Evolutionary conservation across 495 filamentous ascomycete species (phyloP).

Genomic region (Aeminium ludgeri): DNA sequence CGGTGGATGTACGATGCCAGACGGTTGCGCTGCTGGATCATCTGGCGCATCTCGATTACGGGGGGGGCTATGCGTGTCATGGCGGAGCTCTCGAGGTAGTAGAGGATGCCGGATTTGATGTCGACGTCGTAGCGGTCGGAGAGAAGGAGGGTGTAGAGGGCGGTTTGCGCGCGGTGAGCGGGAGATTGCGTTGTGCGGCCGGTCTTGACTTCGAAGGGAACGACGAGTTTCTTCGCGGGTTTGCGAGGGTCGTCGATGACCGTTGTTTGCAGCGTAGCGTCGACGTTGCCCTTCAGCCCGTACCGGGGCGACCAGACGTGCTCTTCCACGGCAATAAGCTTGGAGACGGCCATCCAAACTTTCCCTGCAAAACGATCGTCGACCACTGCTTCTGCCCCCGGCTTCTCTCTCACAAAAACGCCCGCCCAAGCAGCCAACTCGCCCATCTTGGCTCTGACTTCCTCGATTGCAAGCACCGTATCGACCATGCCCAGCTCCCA

Average conservation of each 20-base stretch:
- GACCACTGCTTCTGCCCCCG: constrained; percentile 51
- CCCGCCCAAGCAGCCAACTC: constrained; percentile 70
- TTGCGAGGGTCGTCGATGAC: constrained; percentile 47
- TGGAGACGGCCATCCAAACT: constrained; percentile 70
- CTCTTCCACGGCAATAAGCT: constrained; percentile 90
- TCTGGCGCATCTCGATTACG: constrained; percentile 71
- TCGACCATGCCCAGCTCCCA: constrained; percentile 55
- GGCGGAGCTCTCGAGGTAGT: constrained; percentile 82
- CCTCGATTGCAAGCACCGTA: constrained; percentile 52
- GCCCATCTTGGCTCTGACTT: constrained; percentile 61
- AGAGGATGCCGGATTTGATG: constrained; percentile 72
- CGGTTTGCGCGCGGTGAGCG: constrained; percentile 80
- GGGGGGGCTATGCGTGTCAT: constrained; percentile 70
- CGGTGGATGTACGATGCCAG: constrained; percentile 53
- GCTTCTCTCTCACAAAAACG: constrained; percentile 54
- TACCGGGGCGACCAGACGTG: constrained; percentile 97
- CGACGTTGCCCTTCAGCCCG: constrained; percentile 91
- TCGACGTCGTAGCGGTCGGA: constrained; percentile 92
- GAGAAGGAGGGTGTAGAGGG: constrained; percentile 79
- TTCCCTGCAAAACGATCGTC: constrained; percentile 57
- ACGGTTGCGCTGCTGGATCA: constrained; percentile 92
- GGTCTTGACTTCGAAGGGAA: constrained; percentile 91
- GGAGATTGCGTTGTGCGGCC: constrained; percentile 59
- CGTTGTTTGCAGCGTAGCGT: constrained; percentile 88
- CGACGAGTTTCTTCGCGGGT: constrained; percentile 46